Evolutionary conservation across 805 yeast species (phyloP).

Genomic region (Candida dajiaensis): DNA sequence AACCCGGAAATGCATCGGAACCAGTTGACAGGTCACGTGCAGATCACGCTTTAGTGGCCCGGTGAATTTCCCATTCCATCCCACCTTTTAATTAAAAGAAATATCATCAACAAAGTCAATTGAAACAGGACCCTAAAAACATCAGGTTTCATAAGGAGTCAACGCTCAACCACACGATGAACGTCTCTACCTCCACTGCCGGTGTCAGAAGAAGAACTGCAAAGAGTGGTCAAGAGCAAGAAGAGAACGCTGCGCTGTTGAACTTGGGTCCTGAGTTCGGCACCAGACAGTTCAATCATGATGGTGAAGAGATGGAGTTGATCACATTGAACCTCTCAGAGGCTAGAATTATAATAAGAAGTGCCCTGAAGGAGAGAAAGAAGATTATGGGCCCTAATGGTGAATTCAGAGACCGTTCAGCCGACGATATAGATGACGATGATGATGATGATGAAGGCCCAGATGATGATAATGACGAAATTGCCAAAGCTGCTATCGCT

Average conservation of each 20-base stretch:
- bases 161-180: constrained; percentile 41
- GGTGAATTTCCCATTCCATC: too few species aligned
- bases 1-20: not conserved
- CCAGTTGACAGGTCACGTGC: not conserved
- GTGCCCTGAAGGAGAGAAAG: constrained; percentile 75
- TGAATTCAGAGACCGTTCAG: constrained; percentile 28
- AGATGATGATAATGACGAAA: constrained; percentile 28
- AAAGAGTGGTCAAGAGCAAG: constrained; percentile 63
- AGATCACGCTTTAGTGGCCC: too few species aligned
- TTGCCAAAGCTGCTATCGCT: constrained; percentile 42
- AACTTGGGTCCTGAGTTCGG: constrained; percentile 93
- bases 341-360: constrained; percentile 83
- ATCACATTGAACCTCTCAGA: constrained; percentile 86
- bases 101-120: not conserved
- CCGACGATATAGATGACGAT: constrained; percentile 28
- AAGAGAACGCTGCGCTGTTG: constrained; percentile 84
- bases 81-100: too few species aligned
- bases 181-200: constrained; percentile 82
- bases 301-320: constrained; percentile 69
- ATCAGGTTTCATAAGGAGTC: not conserved
- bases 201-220: constrained; percentile 75
- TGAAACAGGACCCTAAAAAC: too few species aligned
- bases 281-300: constrained; percentile 70
- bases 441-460: constrained; percentile 23
- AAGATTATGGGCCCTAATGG: constrained; percentile 43